These are phyloP conservation scores for Cladosporium austrohemisphaericum DNA, from an alignment of 2,329 filamentous ascomycete genomes.

Conservation along the genomic window DNA sequence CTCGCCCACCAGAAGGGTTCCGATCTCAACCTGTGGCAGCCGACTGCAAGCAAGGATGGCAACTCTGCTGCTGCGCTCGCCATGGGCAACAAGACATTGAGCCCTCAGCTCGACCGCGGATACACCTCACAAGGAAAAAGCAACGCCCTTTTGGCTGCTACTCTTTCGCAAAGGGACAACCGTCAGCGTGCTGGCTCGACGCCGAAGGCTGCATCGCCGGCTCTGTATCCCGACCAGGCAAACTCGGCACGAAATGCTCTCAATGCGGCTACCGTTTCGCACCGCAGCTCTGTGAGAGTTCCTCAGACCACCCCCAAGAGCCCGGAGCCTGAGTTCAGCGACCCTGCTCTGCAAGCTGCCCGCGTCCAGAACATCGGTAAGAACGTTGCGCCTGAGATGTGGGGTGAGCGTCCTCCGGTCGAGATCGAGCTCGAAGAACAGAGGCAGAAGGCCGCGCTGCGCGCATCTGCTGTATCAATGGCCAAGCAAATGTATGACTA, in stretches of 20 bases:
- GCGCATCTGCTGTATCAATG: conserved; percentile 84
- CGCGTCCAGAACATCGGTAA: conserved; percentile 60
- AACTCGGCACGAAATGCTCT: conserved; percentile 66
- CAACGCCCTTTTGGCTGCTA: conserved; percentile 70
- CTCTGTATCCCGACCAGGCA: conserved; percentile 52
- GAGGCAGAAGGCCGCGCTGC: conserved; percentile 66
- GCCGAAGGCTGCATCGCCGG: conserved; percentile 38
- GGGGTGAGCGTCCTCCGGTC: conserved; percentile 70
- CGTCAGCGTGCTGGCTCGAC: conserved; percentile 64
- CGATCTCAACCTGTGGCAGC: conserved; percentile 51
- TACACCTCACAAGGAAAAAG: conserved; percentile 52
- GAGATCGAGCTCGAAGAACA: conserved; percentile 70
- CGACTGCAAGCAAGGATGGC: conserved; percentile 50
- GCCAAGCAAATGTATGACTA: conserved; percentile 80
- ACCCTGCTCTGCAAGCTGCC: conserved; percentile 56
- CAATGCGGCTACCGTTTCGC: conserved; percentile 67
- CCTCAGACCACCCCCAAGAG: conserved; percentile 25
- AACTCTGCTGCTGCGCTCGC: conserved; percentile 68
- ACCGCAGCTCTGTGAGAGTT: conserved; percentile 44
- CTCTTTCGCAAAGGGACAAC: conserved; percentile 64
- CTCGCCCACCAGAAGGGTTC: conserved; percentile 56
- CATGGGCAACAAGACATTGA: conserved; percentile 52
- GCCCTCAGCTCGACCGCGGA: conserved; percentile 45
- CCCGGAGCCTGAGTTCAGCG: conserved; percentile 41
- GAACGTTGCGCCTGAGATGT: conserved; percentile 72